A percentile compares a stretch with the other conserved stretches of the same genome.
Conservation (phyloP, 2,329 filamentous ascomycete species). For the Sporothrix brunneoviolacea region DNA sequence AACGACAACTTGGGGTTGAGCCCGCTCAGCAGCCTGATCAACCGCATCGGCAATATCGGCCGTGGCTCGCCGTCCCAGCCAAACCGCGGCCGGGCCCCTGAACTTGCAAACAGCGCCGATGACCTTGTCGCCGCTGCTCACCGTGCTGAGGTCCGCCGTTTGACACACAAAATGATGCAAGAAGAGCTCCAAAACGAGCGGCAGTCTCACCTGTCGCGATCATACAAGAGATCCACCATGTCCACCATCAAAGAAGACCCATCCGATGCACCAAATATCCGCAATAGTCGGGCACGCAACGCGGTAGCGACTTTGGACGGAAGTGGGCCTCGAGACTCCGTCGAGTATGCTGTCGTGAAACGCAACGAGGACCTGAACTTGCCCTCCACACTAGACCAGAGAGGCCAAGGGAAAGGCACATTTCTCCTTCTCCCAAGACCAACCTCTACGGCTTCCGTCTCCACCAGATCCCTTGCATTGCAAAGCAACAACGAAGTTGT, state of each 20-base stretch:
- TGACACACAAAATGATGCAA: conserved; percentile 51
- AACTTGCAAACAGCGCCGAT: conserved; percentile 39
- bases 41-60: conserved; percentile 38
- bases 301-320: neutral
- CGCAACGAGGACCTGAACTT: neutral
- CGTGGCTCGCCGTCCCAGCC: conserved; percentile 41
- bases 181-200: conserved; percentile 47
- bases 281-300: neutral
- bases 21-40: conserved; percentile 38
- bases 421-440: neutral
- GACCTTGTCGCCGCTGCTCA: conserved; percentile 42
- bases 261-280: neutral
- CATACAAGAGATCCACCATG: conserved; percentile 15
- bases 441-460: neutral
- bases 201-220: conserved; percentile 1
- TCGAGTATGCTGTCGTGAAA: neutral
- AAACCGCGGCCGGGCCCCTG: conserved; percentile 31
- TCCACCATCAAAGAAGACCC: conserved; percentile 19
- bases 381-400: neutral
- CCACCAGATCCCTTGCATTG: neutral
- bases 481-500: neutral
- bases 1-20: conserved; percentile 18
- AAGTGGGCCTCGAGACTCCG: neutral
- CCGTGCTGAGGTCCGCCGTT: conserved; percentile 48
- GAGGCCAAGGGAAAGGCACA: neutral